Evolutionary conservation across 306 rosid species (phyloP), one percentile per base, ranked within the genome.

Genomic region (Cucumis melo): DNA sequence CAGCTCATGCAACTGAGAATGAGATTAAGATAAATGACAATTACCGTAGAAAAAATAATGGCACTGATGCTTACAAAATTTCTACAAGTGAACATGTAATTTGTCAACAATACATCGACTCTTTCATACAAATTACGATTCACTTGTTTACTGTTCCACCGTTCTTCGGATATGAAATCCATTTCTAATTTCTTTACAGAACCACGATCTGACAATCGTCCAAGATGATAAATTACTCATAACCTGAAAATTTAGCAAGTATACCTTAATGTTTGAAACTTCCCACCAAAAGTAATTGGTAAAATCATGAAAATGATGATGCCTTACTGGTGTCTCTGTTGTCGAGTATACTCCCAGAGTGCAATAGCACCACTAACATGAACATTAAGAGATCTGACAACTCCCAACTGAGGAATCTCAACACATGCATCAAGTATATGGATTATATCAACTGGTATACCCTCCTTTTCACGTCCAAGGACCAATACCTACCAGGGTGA

Each of bases 321-420:
- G 53, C 12, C n/a, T 85, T 86, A 88, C n/a, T 64, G 81, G 75
- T 88, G 89, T 86, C 96, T 89, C 77, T 89, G 97, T 71, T 94
- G 98, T 29, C 98, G 85, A 80, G 98, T 89, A 78, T 91, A 94
- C 78, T 94, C 98, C 98, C 98, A 91, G 78, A 89, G 86, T 78
- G 96, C 98, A 84, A 94, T 91, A 67, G 98, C 98, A 15, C 97
- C 96, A 46, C 98, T 91, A 84, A 91, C 98, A 72, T 94, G 98
- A 78, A 94, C 98, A 48, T 94, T 94, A 74, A 94, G 97, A 81
- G 98, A 94, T 85, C 96, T 89, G 71, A 94, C 95, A 24, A 94
- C 95, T 54, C 98, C 98, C 83, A 90, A 80, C 75, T 94, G 98
- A 59, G 96, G 98, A 76, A 94, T 91, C 88, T 94, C 97, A 21